Conservation (phyloP, 2,329 filamentous ascomycete species). For the Penicillium sp. region DNA sequence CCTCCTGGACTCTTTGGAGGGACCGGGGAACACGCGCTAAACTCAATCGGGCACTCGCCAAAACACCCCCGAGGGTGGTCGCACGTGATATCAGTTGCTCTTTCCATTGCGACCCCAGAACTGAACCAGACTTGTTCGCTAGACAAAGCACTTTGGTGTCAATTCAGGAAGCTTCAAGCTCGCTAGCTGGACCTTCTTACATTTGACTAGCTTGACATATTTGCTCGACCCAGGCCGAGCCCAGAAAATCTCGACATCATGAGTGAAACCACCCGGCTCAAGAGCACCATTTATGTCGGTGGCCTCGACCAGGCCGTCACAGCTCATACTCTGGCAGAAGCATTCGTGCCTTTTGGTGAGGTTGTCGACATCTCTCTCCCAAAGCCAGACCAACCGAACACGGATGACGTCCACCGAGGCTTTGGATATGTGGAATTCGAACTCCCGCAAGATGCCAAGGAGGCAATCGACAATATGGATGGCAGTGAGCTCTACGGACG, state of each 20-base stretch:
- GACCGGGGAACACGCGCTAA: conserved; percentile 32
- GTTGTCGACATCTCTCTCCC: conserved; percentile 89
- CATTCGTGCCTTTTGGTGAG: conserved; percentile 95
- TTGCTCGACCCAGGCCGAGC: not conserved
- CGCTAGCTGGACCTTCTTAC: not conserved
- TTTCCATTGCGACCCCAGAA: conserved; percentile 5
- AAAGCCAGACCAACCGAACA: conserved; percentile 79
- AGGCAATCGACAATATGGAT: conserved; percentile 99
- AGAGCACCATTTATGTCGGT: conserved; percentile 89
- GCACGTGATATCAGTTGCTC: conserved; percentile 37
- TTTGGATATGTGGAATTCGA: conserved; percentile 98
- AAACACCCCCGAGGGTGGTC: conserved; percentile 28
- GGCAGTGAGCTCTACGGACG: conserved; percentile 92
- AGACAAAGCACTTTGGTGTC: not conserved
- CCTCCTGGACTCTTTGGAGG: conserved; percentile 37
- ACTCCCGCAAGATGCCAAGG: conserved; percentile 77
- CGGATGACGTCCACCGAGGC: conserved; percentile 78
- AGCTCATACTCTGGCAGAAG: conserved; percentile 74
- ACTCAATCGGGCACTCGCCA: conserved; percentile 33
- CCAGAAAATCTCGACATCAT: conserved; percentile 50
- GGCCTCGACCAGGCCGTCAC: conserved; percentile 81
- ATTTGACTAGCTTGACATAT: not conserved
- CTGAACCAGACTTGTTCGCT: not conserved
- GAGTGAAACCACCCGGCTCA: conserved; percentile 80
- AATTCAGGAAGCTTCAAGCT: not conserved